Conservation (phyloP, 371 early-diverging fungal genomes). For the Mucor racemosus region DNA sequence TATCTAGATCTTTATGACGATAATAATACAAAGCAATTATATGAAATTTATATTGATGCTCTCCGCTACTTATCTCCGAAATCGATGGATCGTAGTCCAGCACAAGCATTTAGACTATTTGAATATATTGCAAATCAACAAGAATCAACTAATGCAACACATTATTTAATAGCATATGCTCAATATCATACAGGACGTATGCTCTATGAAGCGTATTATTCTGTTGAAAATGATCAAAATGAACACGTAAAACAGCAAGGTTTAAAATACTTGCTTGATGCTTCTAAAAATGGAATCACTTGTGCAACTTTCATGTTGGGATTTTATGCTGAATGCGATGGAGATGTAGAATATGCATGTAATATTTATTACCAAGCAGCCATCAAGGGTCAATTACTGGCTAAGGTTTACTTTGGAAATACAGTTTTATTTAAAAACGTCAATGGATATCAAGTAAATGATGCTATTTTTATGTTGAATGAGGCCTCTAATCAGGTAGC, state of each 20-base stretch:
- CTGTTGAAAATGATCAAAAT: background rate
- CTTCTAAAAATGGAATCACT: constrained; percentile 22
- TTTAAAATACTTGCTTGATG: constrained; percentile 11
- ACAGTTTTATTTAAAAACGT: constrained; percentile 1
- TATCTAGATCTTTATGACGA: constrained; percentile 5
- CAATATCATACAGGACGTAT: constrained; percentile 28
- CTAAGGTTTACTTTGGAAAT: constrained; percentile 24
- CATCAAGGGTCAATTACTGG: background rate
- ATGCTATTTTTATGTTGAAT: constrained; percentile 15
- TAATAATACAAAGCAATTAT: background rate
- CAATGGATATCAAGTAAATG: background rate
- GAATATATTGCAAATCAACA: constrained; percentile 15
- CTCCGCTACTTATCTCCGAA: constrained; percentile 4
- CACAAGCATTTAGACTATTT: constrained; percentile 22
- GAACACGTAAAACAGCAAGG: constrained; percentile 18
- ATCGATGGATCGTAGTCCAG: constrained; percentile 9
- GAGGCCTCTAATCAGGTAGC: constrained; percentile 22
- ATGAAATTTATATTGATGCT: constrained; percentile 10
- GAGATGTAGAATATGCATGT: constrained; percentile 18
- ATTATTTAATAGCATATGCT: constrained; percentile 21
- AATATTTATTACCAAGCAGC: constrained; percentile 20
- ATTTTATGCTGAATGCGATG: constrained; percentile 16
- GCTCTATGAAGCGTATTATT: constrained; percentile 16
- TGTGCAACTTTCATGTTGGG: constrained; percentile 25
- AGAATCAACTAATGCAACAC: constrained; percentile 5